Evolutionary conservation across 345 rosid species (phyloP).

Genomic region (Eucalyptus fibrosa): DNA sequence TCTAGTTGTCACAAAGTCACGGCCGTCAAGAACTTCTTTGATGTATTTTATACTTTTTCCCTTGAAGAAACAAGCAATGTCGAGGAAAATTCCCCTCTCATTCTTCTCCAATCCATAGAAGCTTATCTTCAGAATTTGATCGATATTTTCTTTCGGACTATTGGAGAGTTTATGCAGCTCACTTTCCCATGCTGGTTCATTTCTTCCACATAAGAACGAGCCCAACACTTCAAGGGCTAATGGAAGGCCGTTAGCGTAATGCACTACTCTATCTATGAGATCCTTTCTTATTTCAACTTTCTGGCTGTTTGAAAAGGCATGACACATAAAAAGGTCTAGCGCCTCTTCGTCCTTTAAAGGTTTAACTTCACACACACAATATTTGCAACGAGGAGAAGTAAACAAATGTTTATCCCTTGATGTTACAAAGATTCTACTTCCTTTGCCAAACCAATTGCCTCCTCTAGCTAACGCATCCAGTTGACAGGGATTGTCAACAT

Average conservation of each 20-base stretch:
- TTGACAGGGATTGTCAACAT: too few species aligned
- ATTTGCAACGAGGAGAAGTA: fast-evolving
- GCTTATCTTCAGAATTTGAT: fast-evolving
- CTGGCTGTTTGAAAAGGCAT: fast-evolving
- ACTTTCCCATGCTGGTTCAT: fast-evolving
- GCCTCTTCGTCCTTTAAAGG: fast-evolving
- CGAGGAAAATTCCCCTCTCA: fast-evolving
- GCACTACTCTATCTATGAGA: too few species aligned
- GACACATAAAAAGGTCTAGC: too few species aligned
- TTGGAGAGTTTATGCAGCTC: fast-evolving
- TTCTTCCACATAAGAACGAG: fast-evolving
- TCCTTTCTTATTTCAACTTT: fast-evolving
- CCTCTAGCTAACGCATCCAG: too few species aligned
- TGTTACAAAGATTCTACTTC: too few species aligned
- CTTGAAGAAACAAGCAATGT: too few species aligned
- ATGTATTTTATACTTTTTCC: too few species aligned
- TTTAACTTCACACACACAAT: background rate
- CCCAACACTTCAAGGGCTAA: too few species aligned
- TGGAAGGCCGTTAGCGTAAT: too few species aligned
- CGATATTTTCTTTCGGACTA: fast-evolving
- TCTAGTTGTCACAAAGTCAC: fast-evolving
- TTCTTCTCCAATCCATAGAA: fast-evolving
- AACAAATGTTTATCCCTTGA: too few species aligned
- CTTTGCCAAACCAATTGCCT: too few species aligned
- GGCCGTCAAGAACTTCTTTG: fast-evolving